Evolutionary conservation across 1,284 basidiomycete genomes (phyloP), one percentile per base, ranked within the genome.

Genomic region (Sanghuangporus sanghuang): DNA sequence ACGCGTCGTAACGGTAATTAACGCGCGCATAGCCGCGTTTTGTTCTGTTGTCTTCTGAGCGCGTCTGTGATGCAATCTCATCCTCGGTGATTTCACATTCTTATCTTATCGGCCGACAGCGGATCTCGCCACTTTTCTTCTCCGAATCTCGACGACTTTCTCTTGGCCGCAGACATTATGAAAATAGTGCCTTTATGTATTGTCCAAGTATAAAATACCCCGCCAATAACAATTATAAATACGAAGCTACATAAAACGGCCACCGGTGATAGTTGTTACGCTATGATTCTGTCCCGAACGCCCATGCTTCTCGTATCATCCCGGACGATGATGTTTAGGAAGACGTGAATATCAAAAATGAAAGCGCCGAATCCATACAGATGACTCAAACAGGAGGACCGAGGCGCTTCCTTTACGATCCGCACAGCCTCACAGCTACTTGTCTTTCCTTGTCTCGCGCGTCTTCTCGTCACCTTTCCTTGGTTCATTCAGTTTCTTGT

Each of bases 381-480:
- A 46, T 46, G 23, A 23, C 23, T 23, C 23, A 32, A 18, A 46
- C 44, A 46, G 21, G 44, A 46, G 44, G 27, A 32, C 27, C 27
- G 27, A 32, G 27, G 27, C 27, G n/a, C n/a, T n/a, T n/a, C n/a
- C 40, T 14, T 38, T 40, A 38, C 55, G 57, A 38, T 63, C 68
- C 36, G 16, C 44, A 46, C 16, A 69, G 67, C 65, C 67, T 65
- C 63, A 65, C 64, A 64, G 56, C 48, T 62, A 63, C 42, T 40
- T 40, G 48, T 63, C 53, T 36, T 40, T 64, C 11, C 57, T 59
- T 39, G 60, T 32, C 52, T 65, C 63, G 18, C 36, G 32, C 48
- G 68, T 68, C 68, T 72, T 66, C 61, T 66, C 70, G 27, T 46
- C 48, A 40, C 44, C 46, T 60, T 44, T 38, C 42, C 35, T 32